phyloP scores from a whole-genome alignment of 805 yeast species.

The Torulaspora delbrueckii region DNA sequence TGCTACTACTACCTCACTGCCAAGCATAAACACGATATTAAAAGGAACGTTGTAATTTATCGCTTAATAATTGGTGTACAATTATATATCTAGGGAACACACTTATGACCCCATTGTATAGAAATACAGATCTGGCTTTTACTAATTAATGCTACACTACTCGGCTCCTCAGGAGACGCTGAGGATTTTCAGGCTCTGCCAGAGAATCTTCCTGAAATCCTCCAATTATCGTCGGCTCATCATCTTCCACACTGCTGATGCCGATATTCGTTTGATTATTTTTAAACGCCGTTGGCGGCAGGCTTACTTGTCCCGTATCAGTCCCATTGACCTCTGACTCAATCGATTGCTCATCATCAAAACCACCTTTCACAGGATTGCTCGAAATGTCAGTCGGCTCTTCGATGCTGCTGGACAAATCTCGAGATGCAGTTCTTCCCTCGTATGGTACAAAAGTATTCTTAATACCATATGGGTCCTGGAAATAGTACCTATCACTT shows the following conservation, averaged over 20 bases:
- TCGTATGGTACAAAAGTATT: neutral
- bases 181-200: neutral
- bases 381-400: neutral
- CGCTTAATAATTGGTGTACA: neutral
- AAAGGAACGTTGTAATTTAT: constrained; percentile 20
- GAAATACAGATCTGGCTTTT: neutral
- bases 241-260: too few relatives aligned
- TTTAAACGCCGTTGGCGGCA: neutral
- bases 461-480: neutral
- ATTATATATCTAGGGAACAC: neutral
- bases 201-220: neutral
- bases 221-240: neutral
- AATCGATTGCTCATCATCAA: neutral
- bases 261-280: too few relatives aligned
- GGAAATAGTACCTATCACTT: neutral
- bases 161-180: neutral
- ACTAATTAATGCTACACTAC: neutral
- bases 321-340: neutral
- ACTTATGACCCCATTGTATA: neutral
- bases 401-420: neutral
- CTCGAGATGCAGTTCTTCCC: neutral
- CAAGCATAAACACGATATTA: constrained; percentile 28
- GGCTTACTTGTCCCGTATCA: neutral
- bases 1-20: constrained; percentile 19
- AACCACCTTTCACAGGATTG: neutral